Base-by-base conservation (phyloP, 1,284 basidiomycete species). In the Crocinoboletus sp. region DNA sequence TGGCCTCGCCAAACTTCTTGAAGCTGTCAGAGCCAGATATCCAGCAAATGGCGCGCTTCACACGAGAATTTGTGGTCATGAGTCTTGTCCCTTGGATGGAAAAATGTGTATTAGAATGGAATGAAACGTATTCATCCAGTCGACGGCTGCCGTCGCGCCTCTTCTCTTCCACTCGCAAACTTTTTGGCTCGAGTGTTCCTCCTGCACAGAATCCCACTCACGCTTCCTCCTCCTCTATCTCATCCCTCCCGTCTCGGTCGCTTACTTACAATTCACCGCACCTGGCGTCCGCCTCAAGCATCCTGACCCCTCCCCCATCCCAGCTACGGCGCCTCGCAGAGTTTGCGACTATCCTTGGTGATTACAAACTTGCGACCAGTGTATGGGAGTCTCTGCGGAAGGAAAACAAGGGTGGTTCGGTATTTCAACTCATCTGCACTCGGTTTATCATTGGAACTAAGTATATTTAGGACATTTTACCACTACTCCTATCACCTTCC, bases 81-180 rank as follows among this genome's bases (percentile, higher is more conserved):
- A 94, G 88, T 56, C 70, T 99, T 27, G 69, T 98, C 4, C 95
- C 95, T 0, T 97, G 89, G 85, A 94, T 99, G 90, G 95, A 99
- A 69, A 88, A 88, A 54, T 86, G 84, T 58, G 86, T 96, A 1
- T 63, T 93, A 36, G 90, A 96, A 48, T 96, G 93, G 89, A 96
- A 96, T 62, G 95, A 99, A 70, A 77, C 77, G 74, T 94, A 89
- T 59, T 82, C 85, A 15, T 87, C 89, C 13, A 90, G 85, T 17
- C 78, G 92, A 38, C 77, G 90, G 27, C 77, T 96, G 10, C 85
- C 87, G 3, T 89, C 82, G 1, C 82, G 87, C 9, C 65, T 90
- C 12, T 88, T 90, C 59, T 84, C 85, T n/a, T 84, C 97, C 17
- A 96, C 95, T 3, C 86, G 93, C 30, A 79, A 93, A 25, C 68